Percentiles rank a stretch among this genome's conserved stretches.
phyloP scores from a whole-genome alignment of 140 eudicot species.

The Bidens hawaiensis region DNA sequence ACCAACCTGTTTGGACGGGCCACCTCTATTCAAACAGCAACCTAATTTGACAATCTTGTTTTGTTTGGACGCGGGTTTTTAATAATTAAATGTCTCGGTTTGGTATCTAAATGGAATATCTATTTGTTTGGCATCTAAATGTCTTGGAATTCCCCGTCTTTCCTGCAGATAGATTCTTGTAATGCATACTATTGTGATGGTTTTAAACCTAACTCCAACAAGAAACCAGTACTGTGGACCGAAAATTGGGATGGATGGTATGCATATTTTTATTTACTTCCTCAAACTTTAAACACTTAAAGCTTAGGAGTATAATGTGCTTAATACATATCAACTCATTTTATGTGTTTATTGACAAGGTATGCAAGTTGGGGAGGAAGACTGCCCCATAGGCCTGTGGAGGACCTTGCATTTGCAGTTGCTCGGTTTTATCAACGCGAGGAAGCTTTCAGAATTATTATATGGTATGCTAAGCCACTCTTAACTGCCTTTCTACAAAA shows the following conservation, averaged over 20 bases:
- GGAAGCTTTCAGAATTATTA: too few relatives aligned
- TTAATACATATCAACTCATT: not conserved
- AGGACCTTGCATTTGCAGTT: too few relatives aligned
- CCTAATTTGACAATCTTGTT: slow-evolving; percentile 4
- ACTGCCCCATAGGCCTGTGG: too few relatives aligned
- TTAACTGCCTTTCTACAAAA: slow-evolving; percentile 6
- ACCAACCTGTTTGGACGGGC: not conserved
- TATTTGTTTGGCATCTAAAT: slow-evolving; percentile 11
- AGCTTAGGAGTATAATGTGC: not conserved
- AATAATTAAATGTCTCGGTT: not conserved
- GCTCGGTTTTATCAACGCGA: too few relatives aligned
- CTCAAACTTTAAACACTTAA: slow-evolving; percentile 13
- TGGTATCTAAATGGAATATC: not conserved
- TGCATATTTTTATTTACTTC: not conserved
- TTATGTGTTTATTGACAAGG: slow-evolving; percentile 12
- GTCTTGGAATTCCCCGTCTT: not conserved
- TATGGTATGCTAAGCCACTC: slow-evolving; percentile 9
- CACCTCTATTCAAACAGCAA: not conserved
- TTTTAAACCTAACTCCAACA: slow-evolving; percentile 79
- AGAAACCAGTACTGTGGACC: slow-evolving; percentile 86
- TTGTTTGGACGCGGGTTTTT: not conserved
- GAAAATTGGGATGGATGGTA: slow-evolving; percentile 99
- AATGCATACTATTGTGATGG: slow-evolving; percentile 96
- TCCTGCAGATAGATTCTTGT: slow-evolving; percentile 82
- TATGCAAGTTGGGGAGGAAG: too few relatives aligned